These are phyloP conservation scores for Podochytrium sp. DNA, from an alignment of 192 early-diverging fungal species.

Conservation along the genomic window DNA sequence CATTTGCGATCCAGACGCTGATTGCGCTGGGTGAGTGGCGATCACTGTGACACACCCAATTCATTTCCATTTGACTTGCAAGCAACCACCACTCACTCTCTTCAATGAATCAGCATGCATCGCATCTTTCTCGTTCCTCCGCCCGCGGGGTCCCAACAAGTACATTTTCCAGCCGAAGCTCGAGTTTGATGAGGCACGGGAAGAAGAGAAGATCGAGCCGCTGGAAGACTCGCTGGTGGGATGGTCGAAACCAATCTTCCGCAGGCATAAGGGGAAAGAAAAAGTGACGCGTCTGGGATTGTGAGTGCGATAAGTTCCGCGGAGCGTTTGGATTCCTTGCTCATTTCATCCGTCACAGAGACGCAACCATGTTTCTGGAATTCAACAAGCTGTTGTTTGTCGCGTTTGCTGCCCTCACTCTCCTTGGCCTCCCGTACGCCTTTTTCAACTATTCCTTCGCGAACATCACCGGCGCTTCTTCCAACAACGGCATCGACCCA, in stretches of 20 bases:
- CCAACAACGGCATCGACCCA: neutral
- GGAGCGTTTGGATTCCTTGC: too few relatives aligned
- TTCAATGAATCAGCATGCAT: slow-evolving; percentile 9
- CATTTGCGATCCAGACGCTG: neutral
- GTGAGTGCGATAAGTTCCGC: too few relatives aligned
- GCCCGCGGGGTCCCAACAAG: neutral
- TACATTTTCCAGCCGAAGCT: slow-evolving; percentile 15
- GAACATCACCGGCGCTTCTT: neutral
- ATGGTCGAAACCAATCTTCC: slow-evolving; percentile 19
- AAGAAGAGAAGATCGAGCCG: neutral
- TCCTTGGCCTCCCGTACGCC: slow-evolving; percentile 4
- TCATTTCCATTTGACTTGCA: neutral
- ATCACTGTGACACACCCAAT: neutral
- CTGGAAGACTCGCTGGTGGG: neutral
- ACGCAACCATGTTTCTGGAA: slow-evolving; percentile 20
- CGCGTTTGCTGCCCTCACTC: neutral
- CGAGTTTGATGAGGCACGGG: slow-evolving; percentile 7
- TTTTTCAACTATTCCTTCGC: slow-evolving; percentile 7
- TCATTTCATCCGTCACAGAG: too few relatives aligned
- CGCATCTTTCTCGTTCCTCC: neutral
- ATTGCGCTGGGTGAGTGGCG: slow-evolving; percentile 12
- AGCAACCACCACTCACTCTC: neutral
- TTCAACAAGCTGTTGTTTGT: slow-evolving; percentile 9
- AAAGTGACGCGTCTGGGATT: slow-evolving; percentile 4
- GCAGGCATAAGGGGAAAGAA: neutral